phyloP scores from a whole-genome alignment of 2,329 filamentous ascomycete genomes.

The Diaporthe helianthi region DNA sequence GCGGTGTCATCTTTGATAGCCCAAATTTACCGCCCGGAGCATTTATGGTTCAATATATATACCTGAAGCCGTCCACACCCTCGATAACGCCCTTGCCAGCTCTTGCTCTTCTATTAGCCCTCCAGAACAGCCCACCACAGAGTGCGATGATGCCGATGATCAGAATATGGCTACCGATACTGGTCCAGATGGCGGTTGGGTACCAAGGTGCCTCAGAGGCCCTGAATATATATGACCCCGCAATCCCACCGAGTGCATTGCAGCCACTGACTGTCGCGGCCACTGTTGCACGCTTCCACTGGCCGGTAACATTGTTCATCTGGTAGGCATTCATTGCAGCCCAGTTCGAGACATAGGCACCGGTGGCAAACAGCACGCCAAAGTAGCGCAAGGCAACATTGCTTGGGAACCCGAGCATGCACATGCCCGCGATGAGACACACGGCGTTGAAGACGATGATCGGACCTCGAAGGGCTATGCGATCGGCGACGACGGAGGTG shows the following conservation, averaged over 20 bases:
- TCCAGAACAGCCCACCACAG: constrained; percentile 30
- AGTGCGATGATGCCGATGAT: constrained; percentile 29
- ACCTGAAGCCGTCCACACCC: constrained; percentile 32
- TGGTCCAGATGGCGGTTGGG: constrained; percentile 33
- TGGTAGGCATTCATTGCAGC: constrained; percentile 69
- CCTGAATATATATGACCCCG: constrained; percentile 34
- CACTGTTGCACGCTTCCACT: constrained; percentile 35
- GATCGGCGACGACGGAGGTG: constrained; percentile 69
- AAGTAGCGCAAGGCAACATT: constrained; percentile 69
- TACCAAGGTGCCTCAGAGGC: constrained; percentile 30
- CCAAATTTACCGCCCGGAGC: not conserved
- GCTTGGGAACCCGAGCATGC: constrained; percentile 67
- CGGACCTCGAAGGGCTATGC: constrained; percentile 64
- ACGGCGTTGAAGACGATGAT: constrained; percentile 70
- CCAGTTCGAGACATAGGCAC: constrained; percentile 74
- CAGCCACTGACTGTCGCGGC: constrained; percentile 34
- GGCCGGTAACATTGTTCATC: constrained; percentile 62
- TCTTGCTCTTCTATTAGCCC: constrained; percentile 25
- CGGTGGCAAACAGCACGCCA: constrained; percentile 70
- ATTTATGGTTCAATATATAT: constrained; percentile 25
- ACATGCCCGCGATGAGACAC: constrained; percentile 67
- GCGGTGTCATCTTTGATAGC: not conserved
- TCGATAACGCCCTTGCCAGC: constrained; percentile 31
- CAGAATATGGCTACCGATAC: constrained; percentile 33
- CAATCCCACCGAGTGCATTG: constrained; percentile 34